Percentiles rank a stretch among this genome's conserved stretches.
These are phyloP conservation scores for Chlamydomonas sphaeroides DNA, from an alignment of 139 green algal species.

Conservation along the genomic window DNA sequence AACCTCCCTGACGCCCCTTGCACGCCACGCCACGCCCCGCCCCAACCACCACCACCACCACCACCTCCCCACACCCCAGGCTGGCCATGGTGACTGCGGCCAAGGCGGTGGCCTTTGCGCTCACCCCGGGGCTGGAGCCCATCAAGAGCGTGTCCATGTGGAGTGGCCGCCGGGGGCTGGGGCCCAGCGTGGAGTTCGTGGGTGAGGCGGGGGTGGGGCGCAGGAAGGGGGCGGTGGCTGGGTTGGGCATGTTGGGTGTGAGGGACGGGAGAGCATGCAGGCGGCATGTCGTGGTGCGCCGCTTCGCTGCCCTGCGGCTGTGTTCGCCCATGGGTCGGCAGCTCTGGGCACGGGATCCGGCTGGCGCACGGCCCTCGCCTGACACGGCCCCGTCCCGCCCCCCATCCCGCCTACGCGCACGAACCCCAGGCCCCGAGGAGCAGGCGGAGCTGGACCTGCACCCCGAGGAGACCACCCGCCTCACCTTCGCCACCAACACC, in stretches of 20 bases:
- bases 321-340: no score
- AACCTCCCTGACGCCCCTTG: no score
- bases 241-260: background rate
- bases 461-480: slow-evolving; percentile 60
- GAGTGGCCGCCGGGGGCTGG: slow-evolving; percentile 50
- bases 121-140: slow-evolving; percentile 64
- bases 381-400: no score
- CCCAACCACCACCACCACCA: no score
- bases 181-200: slow-evolving; percentile 62
- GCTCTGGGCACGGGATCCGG: no score
- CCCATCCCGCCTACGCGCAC: background rate
- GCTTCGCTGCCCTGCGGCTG: no score
- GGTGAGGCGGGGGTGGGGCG: background rate
- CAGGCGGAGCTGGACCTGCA: slow-evolving; percentile 39
- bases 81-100: slow-evolving; percentile 58
- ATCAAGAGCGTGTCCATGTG: slow-evolving; percentile 67
- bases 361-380: no score
- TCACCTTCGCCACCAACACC: slow-evolving; percentile 58
- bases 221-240: background rate
- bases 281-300: no score
- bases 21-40: background rate
- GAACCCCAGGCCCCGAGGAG: background rate
- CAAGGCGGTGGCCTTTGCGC: slow-evolving; percentile 66
- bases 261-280: no score
- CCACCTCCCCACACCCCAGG: background rate